These are phyloP conservation scores for Dentipellis sp. DNA, from an alignment of 768 basidiomycete species.

Conservation along the genomic window DNA sequence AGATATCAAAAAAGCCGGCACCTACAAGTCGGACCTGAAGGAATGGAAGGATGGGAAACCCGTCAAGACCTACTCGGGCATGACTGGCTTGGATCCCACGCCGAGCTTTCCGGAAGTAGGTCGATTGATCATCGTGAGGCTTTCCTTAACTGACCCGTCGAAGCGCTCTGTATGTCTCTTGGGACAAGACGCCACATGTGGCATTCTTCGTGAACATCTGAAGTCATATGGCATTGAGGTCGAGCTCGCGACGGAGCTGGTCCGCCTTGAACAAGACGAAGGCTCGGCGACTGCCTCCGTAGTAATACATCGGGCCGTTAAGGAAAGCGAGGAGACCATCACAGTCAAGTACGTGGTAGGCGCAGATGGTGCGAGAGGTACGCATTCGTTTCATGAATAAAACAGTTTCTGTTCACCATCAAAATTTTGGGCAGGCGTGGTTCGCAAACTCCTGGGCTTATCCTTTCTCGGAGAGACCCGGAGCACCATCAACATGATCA, in stretches of 20 bases:
- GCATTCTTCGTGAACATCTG: not conserved
- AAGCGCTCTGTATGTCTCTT: not conserved
- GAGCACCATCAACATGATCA: not conserved
- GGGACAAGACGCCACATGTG: not conserved
- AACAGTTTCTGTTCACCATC: not conserved
- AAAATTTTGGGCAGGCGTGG: not conserved
- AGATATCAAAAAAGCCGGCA: not conserved
- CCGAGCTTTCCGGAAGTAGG: not conserved
- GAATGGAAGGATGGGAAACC: not conserved
- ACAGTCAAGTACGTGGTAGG: constrained; percentile 1
- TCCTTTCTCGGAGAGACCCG: not conserved
- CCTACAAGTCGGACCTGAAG: not conserved
- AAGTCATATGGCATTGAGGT: not conserved
- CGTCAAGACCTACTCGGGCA: not conserved
- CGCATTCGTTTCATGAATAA: not conserved
- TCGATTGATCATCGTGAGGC: not conserved
- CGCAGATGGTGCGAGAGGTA: constrained; percentile 6
- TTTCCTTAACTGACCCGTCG: too few species aligned
- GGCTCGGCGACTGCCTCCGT: not conserved
- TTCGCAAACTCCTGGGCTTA: not conserved
- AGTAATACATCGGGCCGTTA: not conserved
- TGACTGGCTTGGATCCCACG: not conserved
- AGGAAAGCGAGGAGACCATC: not conserved
- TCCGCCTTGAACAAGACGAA: not conserved
- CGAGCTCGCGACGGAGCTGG: not conserved